These are phyloP conservation scores for Psophocarpus tetragonolobus DNA, from an alignment of 306 rosid genomes.

Conservation along the genomic window DNA sequence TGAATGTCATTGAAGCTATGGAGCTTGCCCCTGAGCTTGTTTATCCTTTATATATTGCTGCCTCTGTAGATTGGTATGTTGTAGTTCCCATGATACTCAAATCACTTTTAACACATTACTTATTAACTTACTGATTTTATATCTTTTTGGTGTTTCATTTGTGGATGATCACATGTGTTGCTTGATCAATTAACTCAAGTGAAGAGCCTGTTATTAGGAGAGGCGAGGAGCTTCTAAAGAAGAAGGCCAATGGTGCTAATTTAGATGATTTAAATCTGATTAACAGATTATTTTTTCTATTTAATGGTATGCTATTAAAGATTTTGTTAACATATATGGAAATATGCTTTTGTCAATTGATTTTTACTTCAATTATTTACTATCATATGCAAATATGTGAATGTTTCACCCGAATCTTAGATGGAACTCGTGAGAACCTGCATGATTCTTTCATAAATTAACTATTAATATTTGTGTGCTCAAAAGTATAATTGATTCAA, in stretches of 20 bases:
- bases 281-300: slow-evolving; percentile 69
- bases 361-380: slow-evolving; percentile 15
- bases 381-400: slow-evolving; percentile 4
- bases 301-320: slow-evolving; percentile 66
- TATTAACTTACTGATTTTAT: slow-evolving; percentile 27
- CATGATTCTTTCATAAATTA: slow-evolving; percentile 19
- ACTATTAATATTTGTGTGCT: not conserved
- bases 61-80: slow-evolving; percentile 78
- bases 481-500: slow-evolving; percentile 18
- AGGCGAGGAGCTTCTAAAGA: slow-evolving; percentile 97
- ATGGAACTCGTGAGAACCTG: slow-evolving; percentile 6
- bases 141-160: slow-evolving; percentile 38
- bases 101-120: slow-evolving; percentile 3
- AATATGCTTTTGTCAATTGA: not conserved
- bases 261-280: slow-evolving; percentile 78
- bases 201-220: slow-evolving; percentile 86
- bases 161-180: slow-evolving; percentile 39
- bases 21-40: slow-evolving; percentile 83
- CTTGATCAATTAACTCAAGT: slow-evolving; percentile 64
- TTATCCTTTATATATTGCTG: slow-evolving; percentile 76
- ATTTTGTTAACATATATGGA: slow-evolving; percentile 20
- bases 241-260: slow-evolving; percentile 81
- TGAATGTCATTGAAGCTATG: slow-evolving; percentile 80
- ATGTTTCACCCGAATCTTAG: slow-evolving; percentile 11
- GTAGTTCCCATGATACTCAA: slow-evolving; percentile 31